Evolutionary conservation across 192 early-diverging fungal species (phyloP), one percentile per base, ranked within the genome.

Genomic region (Phycomyces nitens): DNA sequence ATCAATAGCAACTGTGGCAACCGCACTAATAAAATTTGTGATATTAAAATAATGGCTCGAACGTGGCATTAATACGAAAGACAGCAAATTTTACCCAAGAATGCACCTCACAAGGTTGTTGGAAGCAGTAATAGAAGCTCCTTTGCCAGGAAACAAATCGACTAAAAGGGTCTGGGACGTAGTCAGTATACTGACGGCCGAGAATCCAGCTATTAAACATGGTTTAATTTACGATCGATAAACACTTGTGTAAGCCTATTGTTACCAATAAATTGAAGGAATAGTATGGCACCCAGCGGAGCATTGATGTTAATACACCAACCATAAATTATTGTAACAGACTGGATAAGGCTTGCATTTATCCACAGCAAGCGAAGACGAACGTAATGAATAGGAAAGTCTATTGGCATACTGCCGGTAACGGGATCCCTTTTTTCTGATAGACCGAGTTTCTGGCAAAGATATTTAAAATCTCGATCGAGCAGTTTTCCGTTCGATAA

Each of bases 91-190:
- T 34, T 34, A 34, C 29, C 71, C 65, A 24, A 72, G 21, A n/a
- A 66, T 52, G 49, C 71, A 72, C 20, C 71, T 21, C 16, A 56
- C 47, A 43, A 72, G 42, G 11, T 72, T 72, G 38, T 67, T 72
- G 14, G 64, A 56, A 8, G 71, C 71, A 2, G 58, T 59, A 41
- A 72, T 66, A 16, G 65, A 29, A 23, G 71, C 71, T 3, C 64
- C 56, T 11, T 57, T 58, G 24, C 40, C 34, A 12, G 71, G 71
- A 49, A 72, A 72, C 8, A 72, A 29, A 52, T 72, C 71, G 0
- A 72, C 64, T 51, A 72, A 21, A 0, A 72, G 49, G 9, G 70
- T 72, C 14, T 57, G 55, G 5, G 38, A 59, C 11, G 58, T 63
- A 47, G 49, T 71, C 42, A 60, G 49, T 7, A 58, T 61, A 34